Evolutionary conservation across 2,329 filamentous ascomycete species (phyloP).

Genomic region (Fusarium citri): DNA sequence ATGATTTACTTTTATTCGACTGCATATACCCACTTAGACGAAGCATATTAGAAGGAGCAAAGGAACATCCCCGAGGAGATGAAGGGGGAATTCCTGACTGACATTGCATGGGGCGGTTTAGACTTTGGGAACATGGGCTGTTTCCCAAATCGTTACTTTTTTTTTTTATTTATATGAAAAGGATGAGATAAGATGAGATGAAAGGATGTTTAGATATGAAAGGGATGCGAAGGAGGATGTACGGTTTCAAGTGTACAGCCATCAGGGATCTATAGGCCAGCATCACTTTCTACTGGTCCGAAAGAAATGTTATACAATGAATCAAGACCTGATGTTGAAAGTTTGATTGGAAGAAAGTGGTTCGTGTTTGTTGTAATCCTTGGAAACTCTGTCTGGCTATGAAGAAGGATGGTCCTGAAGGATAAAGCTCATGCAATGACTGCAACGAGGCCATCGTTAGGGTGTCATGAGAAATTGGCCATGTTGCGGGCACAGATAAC

Average conservation of each 20-base stretch:
- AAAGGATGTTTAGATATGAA: constrained; percentile 25
- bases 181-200: constrained; percentile 14
- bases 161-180: neutral
- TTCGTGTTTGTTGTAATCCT: constrained; percentile 4
- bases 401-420: constrained; percentile 1
- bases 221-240: constrained; percentile 12
- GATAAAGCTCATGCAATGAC: constrained; percentile 19
- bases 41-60: constrained; percentile 37
- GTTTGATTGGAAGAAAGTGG: constrained; percentile 7
- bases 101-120: constrained; percentile 6
- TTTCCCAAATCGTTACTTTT: constrained; percentile 1
- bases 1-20: constrained; percentile 30
- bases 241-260: constrained; percentile 30
- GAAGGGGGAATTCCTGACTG: neutral
- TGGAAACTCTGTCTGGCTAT: neutral
- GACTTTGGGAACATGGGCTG: neutral
- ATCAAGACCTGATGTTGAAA: neutral
- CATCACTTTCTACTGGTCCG: constrained; percentile 1
- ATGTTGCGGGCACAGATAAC: neutral
- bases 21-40: constrained; percentile 42
- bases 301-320: constrained; percentile 12
- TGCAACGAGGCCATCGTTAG: constrained; percentile 7
- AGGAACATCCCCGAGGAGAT: constrained; percentile 8
- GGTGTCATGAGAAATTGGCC: neutral
- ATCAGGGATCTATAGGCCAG: constrained; percentile 3